Conservation (phyloP, 495 filamentous ascomycete species). For the Penicillium macrosclerotiorum region DNA sequence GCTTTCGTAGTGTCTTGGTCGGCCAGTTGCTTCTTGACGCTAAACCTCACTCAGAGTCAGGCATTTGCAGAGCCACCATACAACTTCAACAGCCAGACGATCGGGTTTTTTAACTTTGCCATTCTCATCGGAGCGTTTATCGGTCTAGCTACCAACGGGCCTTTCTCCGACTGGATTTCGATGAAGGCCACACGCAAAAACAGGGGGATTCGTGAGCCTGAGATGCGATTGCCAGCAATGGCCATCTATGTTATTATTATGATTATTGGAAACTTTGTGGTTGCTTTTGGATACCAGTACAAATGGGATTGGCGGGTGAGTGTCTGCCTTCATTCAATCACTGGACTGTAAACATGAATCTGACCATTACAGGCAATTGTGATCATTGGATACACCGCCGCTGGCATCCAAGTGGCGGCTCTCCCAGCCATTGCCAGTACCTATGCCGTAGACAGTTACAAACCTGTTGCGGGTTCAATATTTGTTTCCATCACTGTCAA, state of each 20-base stretch:
- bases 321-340: background rate
- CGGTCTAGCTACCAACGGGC: slow-evolving; percentile 58
- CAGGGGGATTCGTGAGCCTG: slow-evolving; percentile 63
- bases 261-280: slow-evolving; percentile 59
- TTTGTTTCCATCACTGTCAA: slow-evolving; percentile 60
- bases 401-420: slow-evolving; percentile 57
- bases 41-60: slow-evolving; percentile 64
- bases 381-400: slow-evolving; percentile 52
- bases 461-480: slow-evolving; percentile 57
- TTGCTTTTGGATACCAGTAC: slow-evolving; percentile 58
- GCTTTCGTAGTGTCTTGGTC: slow-evolving; percentile 60
- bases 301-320: slow-evolving; percentile 53
- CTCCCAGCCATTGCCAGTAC: slow-evolving; percentile 50
- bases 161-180: slow-evolving; percentile 58
- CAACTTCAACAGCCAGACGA: slow-evolving; percentile 49
- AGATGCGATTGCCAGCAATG: slow-evolving; percentile 65
- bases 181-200: slow-evolving; percentile 57
- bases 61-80: slow-evolving; percentile 60
- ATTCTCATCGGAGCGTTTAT: slow-evolving; percentile 51
- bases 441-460: slow-evolving; percentile 63
- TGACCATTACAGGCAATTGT: slow-evolving; percentile 33
- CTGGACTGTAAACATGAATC: background rate
- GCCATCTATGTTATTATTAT: slow-evolving; percentile 58
- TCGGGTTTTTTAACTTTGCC: slow-evolving; percentile 51
- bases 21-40: slow-evolving; percentile 57